Base-by-base conservation (phyloP, 352 stramenopile species). In the Phytophthora sp. region DNA sequence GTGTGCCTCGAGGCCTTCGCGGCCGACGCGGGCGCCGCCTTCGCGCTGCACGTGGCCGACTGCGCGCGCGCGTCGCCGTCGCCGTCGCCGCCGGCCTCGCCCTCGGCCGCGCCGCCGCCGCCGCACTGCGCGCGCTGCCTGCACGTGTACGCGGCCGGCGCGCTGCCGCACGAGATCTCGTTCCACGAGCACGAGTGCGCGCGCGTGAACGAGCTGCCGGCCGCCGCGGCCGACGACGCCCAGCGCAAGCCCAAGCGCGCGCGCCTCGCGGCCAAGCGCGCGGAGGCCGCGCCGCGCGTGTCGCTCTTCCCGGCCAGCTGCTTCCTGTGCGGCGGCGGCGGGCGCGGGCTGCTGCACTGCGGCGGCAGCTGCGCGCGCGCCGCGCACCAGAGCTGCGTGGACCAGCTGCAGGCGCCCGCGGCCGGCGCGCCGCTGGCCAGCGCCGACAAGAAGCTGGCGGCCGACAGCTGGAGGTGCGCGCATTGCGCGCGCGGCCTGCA, bases 161-260 rank as follows among this genome's bases (percentile, higher is more conserved):
- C 77, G 20, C 54, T 74, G 32, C 27, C 73, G 24, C 71, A 88
- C 54, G 86, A 91, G 45, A 82, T 93, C 37, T 59, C 72, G 8
- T 92, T 93, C 68, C 86, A 95, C 57, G 81, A 92, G 34, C 74
- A 86, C 54, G 86, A 95, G 58, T 95, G 86, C 66, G 75, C 77
- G 43, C 82, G 82, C 13, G 68, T 87, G 13, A 91, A 94, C 56
- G 62, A 75, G 2, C 49, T 54, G 10, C 44, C 56, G 1, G 49
- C 62, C 5, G 23, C 12, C 0, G 39, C 61, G 5, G 39, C 20
- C 2, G 26, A 59, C 0, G 50, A 62, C 24, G 31, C 8, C 9
- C 35, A 10, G 1, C 49, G n/a, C 24, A 67, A 58, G 35, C 20
- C 12, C 30, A 76, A 75, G 35, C 77, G 79, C 5, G 41, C 60